phyloP scores from a whole-genome alignment of 1,284 basidiomycete species.

The Gomphus bonarii region DNA sequence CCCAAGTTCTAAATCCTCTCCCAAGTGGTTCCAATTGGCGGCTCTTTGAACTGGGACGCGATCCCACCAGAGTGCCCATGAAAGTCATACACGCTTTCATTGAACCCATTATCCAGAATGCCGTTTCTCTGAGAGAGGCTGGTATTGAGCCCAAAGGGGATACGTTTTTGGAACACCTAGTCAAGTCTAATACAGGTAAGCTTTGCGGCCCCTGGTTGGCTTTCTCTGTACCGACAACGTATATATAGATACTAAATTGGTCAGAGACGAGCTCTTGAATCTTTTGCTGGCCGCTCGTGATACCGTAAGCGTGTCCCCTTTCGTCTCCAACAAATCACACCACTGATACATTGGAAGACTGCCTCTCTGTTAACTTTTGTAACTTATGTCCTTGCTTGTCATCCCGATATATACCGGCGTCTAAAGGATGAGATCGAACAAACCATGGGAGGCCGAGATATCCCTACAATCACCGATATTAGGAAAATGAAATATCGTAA shows the following conservation, averaged over 20 bases:
- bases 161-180: slow-evolving; percentile 15
- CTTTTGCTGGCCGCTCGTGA: slow-evolving; percentile 17
- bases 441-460: neutral
- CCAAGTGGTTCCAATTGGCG: slow-evolving; percentile 17
- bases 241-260: slow-evolving; percentile 10
- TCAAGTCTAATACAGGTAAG: slow-evolving; percentile 11
- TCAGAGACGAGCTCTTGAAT: slow-evolving; percentile 20
- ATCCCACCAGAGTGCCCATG: slow-evolving; percentile 12
- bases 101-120: slow-evolving; percentile 14
- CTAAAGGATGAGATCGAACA: slow-evolving; percentile 11
- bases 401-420: slow-evolving; percentile 11
- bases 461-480: slow-evolving; percentile 11
- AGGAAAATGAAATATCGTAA: slow-evolving; percentile 14
- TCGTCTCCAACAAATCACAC: slow-evolving; percentile 6
- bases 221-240: neutral
- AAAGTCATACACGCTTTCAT: slow-evolving; percentile 14
- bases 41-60: slow-evolving; percentile 15
- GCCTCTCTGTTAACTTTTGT: slow-evolving; percentile 19
- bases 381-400: slow-evolving; percentile 13
- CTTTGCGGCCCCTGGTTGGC: neutral
- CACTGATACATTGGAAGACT: slow-evolving; percentile 10
- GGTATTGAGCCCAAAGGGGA: neutral
- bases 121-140: neutral
- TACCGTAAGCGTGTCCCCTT: slow-evolving; percentile 9
- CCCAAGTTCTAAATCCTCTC: neutral